Evolutionary conservation across 345 rosid genomes (phyloP), one percentile per base, ranked within the genome.

Genomic region (Linum lewisii): DNA sequence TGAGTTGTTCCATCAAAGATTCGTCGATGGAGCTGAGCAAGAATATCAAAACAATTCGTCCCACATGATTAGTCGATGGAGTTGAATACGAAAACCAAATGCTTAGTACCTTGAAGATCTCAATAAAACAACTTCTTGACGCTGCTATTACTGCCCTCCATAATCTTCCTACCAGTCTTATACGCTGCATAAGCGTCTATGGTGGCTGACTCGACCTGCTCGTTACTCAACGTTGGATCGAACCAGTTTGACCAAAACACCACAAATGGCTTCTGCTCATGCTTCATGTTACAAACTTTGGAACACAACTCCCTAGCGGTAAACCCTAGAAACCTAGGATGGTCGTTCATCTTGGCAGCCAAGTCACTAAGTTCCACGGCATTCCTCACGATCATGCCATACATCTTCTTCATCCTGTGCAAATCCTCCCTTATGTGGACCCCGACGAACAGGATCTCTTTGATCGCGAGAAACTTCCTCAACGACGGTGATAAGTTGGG

Each of bases 241-340:
- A 66, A 72, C 75, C 75, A 72, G 19, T 72, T 66, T 7, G 71
- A 72, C 75, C 75, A 72, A 4, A 62, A 36, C 19, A 63, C 71
- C 9, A 60, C 24, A 3, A 45, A 63, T 6, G 75, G 64, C 37
- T 72, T 72, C 8, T 62, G 57, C 54, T 66, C 71, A 11, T 51
- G 15, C 59, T 51, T 66, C 4, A 49, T 34, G 0, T 67, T 62
- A 2, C 57, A 8, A 0, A 72, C 25, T 44, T 67, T 72, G 56
- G 18, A 22, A 1, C 68, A 65, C 64, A 72, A 37, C 15, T 72
- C 75, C 49, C 75, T 62, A 4, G 58, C 67, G 7, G 13, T 72
- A 2, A 49, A 45, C 8, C 55, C 70, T 8, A 24, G 32, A 11
- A 72, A 59, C 7, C 71, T 63, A 5, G 75, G 75, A 9, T 72